These are phyloP conservation scores for Isabelozyma pseudorhagii DNA, from an alignment of 805 yeast genomes.

Conservation along the genomic window DNA sequence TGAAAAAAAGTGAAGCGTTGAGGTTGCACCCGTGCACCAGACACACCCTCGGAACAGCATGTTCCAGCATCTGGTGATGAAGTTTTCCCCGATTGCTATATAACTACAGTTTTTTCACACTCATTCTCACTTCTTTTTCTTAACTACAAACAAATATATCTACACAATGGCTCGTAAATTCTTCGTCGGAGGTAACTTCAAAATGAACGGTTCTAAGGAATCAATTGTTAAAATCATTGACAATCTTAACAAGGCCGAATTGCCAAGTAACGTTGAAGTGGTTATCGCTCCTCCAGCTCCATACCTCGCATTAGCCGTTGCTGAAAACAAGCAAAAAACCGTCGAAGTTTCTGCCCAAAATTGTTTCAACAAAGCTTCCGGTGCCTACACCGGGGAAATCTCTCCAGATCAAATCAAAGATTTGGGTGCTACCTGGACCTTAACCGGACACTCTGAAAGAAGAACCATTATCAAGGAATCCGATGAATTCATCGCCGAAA, in stretches of 20 bases:
- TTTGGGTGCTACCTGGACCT: constrained; percentile 89
- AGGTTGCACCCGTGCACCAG: background rate
- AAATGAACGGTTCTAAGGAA: constrained; percentile 92
- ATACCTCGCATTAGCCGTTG: constrained; percentile 76
- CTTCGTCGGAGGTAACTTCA: constrained; percentile 99
- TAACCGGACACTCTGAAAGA: constrained; percentile 98
- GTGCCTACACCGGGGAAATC: constrained; percentile 98
- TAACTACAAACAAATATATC: constrained; percentile 3
- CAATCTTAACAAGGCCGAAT: constrained; percentile 71
- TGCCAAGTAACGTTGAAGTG: constrained; percentile 81
- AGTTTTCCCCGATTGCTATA: background rate
- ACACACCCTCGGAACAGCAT: background rate
- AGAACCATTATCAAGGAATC: constrained; percentile 88
- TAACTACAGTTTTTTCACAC: background rate
- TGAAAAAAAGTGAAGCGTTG: too few relatives aligned
- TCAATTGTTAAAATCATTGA: constrained; percentile 82
- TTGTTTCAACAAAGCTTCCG: constrained; percentile 79
- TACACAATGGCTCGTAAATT: constrained; percentile 73
- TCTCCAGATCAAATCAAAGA: constrained; percentile 87
- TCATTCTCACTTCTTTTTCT: background rate
- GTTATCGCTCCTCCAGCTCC: constrained; percentile 97
- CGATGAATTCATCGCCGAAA: constrained; percentile 88
- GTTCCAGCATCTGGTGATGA: constrained; percentile 1
- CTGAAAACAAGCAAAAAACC: constrained; percentile 62
- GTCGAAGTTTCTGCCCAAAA: constrained; percentile 90